Base-by-base conservation (phyloP, 306 rosid species). In the Gastrolobium bilobum region DNA sequence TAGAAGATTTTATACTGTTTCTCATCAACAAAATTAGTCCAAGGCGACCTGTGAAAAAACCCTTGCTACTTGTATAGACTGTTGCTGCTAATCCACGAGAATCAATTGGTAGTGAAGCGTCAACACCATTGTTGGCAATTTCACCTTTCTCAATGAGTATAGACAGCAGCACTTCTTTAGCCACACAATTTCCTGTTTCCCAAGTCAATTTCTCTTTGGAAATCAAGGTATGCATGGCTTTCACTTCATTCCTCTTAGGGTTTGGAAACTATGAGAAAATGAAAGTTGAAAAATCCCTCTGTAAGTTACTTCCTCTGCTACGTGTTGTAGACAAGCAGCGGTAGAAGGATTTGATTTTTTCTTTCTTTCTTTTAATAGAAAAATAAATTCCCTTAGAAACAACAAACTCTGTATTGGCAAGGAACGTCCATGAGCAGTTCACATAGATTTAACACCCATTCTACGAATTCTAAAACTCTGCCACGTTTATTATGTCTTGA, bases 171-270 rank as follows among this genome's bases (percentile, higher is more conserved):
- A 50, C 78, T 71, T 60, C 52, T 47, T 75, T 83, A 59, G 66
- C 63, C 56, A 67, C 84, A 14, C 73, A 46, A 29, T 93, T 91
- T 64, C 97, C 94, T 34, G 89, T 93, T 1, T 20, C 87, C 65
- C 79, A 87, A 85, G 77, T 76, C 39, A 78, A 79, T 9, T 69
- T 87, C 33, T 88, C 93, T 7, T 69, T 84, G 79, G 81, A 88
- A 51, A 89, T 93, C 75, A 84, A 88, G 93, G 94, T 93, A 54
- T 15, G 37, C 26, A 15, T 48, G 11, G 31, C n/a, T 42, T 31
- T 26, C 68, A 2, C 4, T 67, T 11, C 3, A 53, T 42, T 56
- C 5, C 6, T 10, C 13, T 35, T 69, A 48, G 76, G 57, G 15
- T 15, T 15, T 58, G 1, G 59, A 38, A n/a, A 29, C 0, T 34